Evolutionary conservation across 2,329 filamentous ascomycete genomes (phyloP), one percentile per base, ranked within the genome.

Genomic region (Ascochyta fabae): DNA sequence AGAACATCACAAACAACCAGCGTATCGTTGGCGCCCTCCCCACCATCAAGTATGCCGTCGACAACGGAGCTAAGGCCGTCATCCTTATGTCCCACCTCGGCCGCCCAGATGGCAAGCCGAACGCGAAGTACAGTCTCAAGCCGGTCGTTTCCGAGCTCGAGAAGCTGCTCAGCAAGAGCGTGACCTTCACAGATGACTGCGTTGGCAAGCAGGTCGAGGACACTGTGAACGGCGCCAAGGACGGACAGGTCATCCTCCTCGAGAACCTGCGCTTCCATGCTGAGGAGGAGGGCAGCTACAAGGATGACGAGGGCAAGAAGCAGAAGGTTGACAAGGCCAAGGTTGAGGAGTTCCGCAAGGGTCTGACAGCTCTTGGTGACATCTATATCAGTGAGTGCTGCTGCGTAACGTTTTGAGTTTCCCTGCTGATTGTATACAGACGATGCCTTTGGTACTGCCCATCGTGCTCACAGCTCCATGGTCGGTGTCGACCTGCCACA

Each of bases 391-490:
- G 92, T 96, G 75, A 80, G 91, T 62, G 1, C 40, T 10, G 12
- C 27, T 8, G 22, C 15, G 29, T 46, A 1, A 2, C 13, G 15
- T 9, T 7, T 13, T 19, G 23, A 38, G 31, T 9, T 29, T 43
- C 53, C 24, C 64, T 61, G 67, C 66, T 74, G 50, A 64, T 52
- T 6, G 27, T 26, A 26, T 16, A 1, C 65, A 96, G 92, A 99
- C 81, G 95, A 99, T 74, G 95, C 96, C 61, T 99, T 99, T 77
- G 95, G 95, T 79, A 99, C 95, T 60, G 95, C 95, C 59, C 95
- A 99, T 84, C 92, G 95, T 78, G 95, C 91, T 44, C 95, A 99
- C 87, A 97, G 92, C 79, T 98, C 94, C 78, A 99, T 99, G 95
- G 95, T 99, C 71, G 95, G 95, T 73, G 86, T 97, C 63, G 88